A percentile compares a stretch with the other conserved stretches of the same genome.
These are phyloP conservation scores for Neohortaea acidophila DNA, from an alignment of 495 filamentous ascomycete genomes.

Conservation along the genomic window DNA sequence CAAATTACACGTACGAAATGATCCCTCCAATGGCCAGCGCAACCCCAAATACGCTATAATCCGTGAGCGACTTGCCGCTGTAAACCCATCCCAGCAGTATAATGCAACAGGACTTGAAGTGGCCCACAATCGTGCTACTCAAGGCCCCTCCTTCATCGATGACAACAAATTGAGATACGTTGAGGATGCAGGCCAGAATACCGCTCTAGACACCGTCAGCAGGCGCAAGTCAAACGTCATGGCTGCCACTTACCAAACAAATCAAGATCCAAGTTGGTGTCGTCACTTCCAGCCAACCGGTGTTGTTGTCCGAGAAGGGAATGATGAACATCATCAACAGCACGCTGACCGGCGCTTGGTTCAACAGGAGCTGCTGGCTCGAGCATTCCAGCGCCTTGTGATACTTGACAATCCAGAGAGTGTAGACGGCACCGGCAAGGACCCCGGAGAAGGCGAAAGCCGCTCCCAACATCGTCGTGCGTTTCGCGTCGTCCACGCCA, in stretches of 20 bases:
- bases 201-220: conserved; percentile 31
- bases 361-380: conserved; percentile 50
- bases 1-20: conserved; percentile 9
- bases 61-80: conserved; percentile 2
- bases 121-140: conserved; percentile 56
- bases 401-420: conserved; percentile 15
- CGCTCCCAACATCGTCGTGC: conserved; percentile 11
- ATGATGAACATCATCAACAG: conserved; percentile 49
- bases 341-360: conserved; percentile 52
- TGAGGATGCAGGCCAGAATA: conserved; percentile 50
- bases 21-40: conserved; percentile 10
- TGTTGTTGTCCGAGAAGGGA: conserved; percentile 49
- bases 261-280: conserved; percentile 40
- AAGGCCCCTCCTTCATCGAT: conserved; percentile 55
- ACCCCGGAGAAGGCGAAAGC: conserved; percentile 13
- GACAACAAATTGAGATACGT: conserved; percentile 62
- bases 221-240: background rate
- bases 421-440: conserved; percentile 7
- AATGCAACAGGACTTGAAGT: conserved; percentile 23
- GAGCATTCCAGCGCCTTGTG: conserved; percentile 8
- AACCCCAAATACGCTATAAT: conserved; percentile 9
- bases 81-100: conserved; percentile 9
- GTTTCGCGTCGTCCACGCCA: conserved; percentile 25
- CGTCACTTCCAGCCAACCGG: conserved; percentile 36
- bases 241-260: conserved; percentile 31